Evolutionary conservation across 1,139 yeast genomes (phyloP).

Genomic region (Kazachstania sp.): DNA sequence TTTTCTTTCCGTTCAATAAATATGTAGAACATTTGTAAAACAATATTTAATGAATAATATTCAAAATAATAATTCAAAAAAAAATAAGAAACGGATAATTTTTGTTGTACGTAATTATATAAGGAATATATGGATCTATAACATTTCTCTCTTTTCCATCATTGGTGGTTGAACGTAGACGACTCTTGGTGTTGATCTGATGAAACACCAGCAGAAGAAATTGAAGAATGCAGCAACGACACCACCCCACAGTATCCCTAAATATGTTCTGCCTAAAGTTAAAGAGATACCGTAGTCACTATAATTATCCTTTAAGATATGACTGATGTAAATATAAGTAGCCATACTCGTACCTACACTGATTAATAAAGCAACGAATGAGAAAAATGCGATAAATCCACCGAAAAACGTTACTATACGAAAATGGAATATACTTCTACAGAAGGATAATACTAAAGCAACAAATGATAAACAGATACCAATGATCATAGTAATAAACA

Average conservation of each 20-base stretch:
- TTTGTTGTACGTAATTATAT: not conserved
- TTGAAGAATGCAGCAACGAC: slow-evolving; percentile 21
- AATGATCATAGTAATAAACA: slow-evolving; percentile 24
- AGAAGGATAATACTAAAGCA: slow-evolving; percentile 14
- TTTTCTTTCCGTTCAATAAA: too few relatives aligned
- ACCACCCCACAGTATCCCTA: slow-evolving; percentile 26
- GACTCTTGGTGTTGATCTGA: slow-evolving; percentile 14
- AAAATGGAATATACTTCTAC: slow-evolving; percentile 21
- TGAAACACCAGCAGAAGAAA: slow-evolving; percentile 19
- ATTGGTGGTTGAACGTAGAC: slow-evolving; percentile 11
- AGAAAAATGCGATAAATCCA: slow-evolving; percentile 16
- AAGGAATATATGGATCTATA: slow-evolving; percentile 1
- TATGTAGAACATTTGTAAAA: too few relatives aligned
- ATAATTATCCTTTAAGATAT: slow-evolving; percentile 15
- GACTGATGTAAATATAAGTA: slow-evolving; percentile 21
- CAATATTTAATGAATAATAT: not conserved
- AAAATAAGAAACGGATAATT: not conserved
- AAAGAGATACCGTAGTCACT: slow-evolving; percentile 22
- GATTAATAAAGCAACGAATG: slow-evolving; percentile 18
- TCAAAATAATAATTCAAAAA: not conserved
- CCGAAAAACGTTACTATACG: slow-evolving; percentile 20
- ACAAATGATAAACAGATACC: slow-evolving; percentile 23
- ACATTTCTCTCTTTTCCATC: slow-evolving; percentile 20
- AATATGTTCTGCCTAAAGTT: slow-evolving; percentile 18
- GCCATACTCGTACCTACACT: slow-evolving; percentile 26